Percentiles rank a stretch among this genome's conserved stretches.
Evolutionary conservation across 2,329 filamentous ascomycete genomes (phyloP).

Genomic region (Ploettnerulaceae sp.): DNA sequence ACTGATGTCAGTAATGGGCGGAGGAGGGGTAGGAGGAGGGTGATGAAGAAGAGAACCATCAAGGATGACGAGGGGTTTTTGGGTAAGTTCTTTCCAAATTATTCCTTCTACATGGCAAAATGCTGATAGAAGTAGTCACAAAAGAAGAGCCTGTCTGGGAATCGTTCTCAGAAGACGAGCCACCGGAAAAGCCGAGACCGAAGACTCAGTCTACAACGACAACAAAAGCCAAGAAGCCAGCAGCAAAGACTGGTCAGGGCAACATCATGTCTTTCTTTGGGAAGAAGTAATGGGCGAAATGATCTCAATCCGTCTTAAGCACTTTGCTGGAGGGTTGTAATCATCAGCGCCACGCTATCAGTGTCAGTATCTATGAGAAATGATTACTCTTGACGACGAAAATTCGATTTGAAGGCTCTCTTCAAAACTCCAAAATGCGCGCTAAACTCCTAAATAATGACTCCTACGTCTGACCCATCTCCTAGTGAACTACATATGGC

Average conservation of each 20-base stretch:
- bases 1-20: constrained; percentile 53
- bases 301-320: not conserved
- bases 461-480: not conserved
- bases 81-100: constrained; percentile 53
- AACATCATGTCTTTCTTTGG: constrained; percentile 91
- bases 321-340: not conserved
- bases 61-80: constrained; percentile 89
- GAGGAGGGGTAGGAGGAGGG: constrained; percentile 68
- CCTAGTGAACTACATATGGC: constrained; percentile 46
- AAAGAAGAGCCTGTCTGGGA: constrained; percentile 84
- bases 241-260: constrained; percentile 60
- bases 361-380: constrained; percentile 1
- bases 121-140: constrained; percentile 56
- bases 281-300: constrained; percentile 54
- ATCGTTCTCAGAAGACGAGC: constrained; percentile 87
- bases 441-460: not conserved
- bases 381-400: not conserved
- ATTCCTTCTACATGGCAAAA: constrained; percentile 5
- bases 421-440: not conserved
- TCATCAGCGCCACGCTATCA: not conserved
- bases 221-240: constrained; percentile 50
- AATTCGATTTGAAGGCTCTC: not conserved
- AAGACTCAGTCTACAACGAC: constrained; percentile 40
- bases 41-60: constrained; percentile 83
- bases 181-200: constrained; percentile 51